Base-by-base conservation (phyloP, 441 rosid genomes). In the Raphanus hybrid region DNA sequence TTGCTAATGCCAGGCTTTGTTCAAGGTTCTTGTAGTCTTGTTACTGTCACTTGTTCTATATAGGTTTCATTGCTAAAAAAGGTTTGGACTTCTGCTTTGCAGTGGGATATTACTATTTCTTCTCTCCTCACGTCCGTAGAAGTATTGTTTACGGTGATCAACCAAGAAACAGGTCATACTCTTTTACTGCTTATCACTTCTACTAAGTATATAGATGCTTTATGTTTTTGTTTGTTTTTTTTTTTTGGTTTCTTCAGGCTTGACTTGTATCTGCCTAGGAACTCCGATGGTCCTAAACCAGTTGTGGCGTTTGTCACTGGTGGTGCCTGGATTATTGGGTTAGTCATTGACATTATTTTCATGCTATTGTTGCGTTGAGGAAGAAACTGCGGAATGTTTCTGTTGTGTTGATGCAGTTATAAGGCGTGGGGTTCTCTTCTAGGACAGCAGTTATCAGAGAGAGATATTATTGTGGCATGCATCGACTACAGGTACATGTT, bases 261-360 rank as follows among this genome's bases (percentile, higher is more conserved):
- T 68, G 99, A 96, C 83, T 85, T 96, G 70, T 92, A 92, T 85
- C 84, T 96, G 39, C 99, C 99, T 8, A 88, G 86, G 78, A 85
- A 81, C 78, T 80, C 65, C 37, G 81, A 85, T 73, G 89, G 96
- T 45, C 89, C 88, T 75, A 96, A 84, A 85, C 99, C 98, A 15
- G 97, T 92, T 27, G 88, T 93, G 78, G 98, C 98, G 18, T 96
- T 96, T 84, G 78, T 96, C 68, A 93, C 97, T 27, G 98, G 99
- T 55, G 99, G 99, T 80, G 97, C 97, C 55, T 96, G 98, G 97
- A 91, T 96, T 77, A 92, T 95, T 82, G 99, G 99, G 99, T 91
- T 68, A 87, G 96, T 80, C 15, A 23, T 66, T 32, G 50, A 58
- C n/a, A 29, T 16, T 55, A 0, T 18, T 62, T 62, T 65, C 55